Conservation (phyloP, 345 rosid species). For the Eutrema heterophyllum region DNA sequence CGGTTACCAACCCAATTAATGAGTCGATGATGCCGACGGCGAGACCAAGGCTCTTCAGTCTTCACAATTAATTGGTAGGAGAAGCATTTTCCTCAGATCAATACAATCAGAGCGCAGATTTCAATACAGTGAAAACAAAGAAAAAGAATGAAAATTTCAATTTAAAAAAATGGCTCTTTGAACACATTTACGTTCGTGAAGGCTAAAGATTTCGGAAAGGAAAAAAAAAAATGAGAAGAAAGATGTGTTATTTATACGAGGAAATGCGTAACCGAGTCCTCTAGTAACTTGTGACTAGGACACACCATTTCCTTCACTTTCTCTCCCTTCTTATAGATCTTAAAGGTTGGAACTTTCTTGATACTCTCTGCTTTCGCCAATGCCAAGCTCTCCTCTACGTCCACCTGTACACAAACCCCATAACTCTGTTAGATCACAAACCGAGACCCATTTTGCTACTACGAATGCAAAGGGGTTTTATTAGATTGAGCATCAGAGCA, state of each 20-base stretch:
- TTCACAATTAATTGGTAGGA: not conserved
- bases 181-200: constrained; percentile 14
- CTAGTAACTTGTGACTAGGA: constrained; percentile 63
- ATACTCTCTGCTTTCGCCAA: constrained; percentile 61
- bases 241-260: constrained; percentile 37
- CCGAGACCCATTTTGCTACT: not conserved
- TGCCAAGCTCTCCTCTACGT: constrained; percentile 53
- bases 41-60: not conserved
- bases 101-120: not conserved
- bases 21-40: not conserved
- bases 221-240: not conserved
- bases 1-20: not conserved
- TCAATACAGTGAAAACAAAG: not conserved
- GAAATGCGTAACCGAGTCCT: constrained; percentile 57
- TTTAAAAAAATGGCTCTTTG: not conserved
- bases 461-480: not conserved
- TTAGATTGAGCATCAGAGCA: constrained; percentile 27
- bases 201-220: not conserved
- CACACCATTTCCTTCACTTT: constrained; percentile 71
- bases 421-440: not conserved
- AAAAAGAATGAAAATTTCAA: not conserved
- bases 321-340: constrained; percentile 62
- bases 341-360: constrained; percentile 73
- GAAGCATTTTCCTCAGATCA: not conserved
- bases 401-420: constrained; percentile 42